These are phyloP conservation scores for Verbascum thapsus DNA, from an alignment of 257 asterid genomes.

Conservation along the genomic window DNA sequence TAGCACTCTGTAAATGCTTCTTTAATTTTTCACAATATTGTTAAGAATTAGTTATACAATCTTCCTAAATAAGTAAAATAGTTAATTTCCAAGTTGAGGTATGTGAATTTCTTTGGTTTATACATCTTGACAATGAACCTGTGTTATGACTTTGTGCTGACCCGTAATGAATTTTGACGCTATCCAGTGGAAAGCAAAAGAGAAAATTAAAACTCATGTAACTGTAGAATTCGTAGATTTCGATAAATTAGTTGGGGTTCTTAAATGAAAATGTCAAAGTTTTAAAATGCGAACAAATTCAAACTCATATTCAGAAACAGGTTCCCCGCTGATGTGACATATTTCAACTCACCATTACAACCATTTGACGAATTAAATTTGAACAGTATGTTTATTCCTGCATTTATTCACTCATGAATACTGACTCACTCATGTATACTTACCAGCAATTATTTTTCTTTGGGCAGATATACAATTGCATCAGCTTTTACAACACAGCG, in stretches of 20 bases:
- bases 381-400: constrained; percentile 1
- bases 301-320: not conserved
- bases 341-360: not conserved
- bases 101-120: not conserved
- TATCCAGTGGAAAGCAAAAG: not conserved
- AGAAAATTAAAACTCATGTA: not conserved
- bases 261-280: not conserved
- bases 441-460: constrained; percentile 16
- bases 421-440: not conserved
- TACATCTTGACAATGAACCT: not conserved
- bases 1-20: not conserved
- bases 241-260: not conserved
- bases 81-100: not conserved
- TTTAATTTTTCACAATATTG: not conserved
- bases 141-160: not conserved
- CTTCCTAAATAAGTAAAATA: not conserved
- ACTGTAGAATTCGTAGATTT: not conserved
- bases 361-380: not conserved
- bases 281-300: not conserved
- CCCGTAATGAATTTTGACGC: not conserved
- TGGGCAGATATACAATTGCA: constrained; percentile 17
- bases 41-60: not conserved
- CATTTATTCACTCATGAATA: constrained; percentile 3
- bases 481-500: constrained; percentile 22
- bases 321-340: not conserved